phyloP scores from a whole-genome alignment of 805 yeast species.

The Candida oleophila region DNA sequence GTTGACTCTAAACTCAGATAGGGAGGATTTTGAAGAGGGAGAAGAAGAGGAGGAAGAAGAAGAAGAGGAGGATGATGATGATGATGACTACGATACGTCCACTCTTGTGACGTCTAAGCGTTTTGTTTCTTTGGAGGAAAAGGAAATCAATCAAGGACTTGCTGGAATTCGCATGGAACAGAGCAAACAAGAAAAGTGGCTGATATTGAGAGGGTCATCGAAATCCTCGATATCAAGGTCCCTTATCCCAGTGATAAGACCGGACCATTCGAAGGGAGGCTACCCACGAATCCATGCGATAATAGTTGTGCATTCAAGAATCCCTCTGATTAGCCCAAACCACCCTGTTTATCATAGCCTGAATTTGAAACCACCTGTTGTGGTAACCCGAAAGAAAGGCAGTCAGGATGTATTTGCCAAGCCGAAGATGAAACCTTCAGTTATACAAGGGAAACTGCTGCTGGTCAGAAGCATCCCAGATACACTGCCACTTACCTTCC shows the following conservation, averaged over 20 bases:
- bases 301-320: constrained; percentile 12
- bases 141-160: constrained; percentile 1
- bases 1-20: not conserved
- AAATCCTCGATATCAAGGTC: not conserved
- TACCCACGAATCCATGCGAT: constrained; percentile 20
- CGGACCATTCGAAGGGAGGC: not conserved
- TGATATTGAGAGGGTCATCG: constrained; percentile 1
- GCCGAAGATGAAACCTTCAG: constrained; percentile 6
- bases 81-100: constrained; percentile 8
- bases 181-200: constrained; percentile 3
- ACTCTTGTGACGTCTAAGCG: constrained; percentile 2
- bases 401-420: constrained; percentile 4
- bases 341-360: constrained; percentile 27
- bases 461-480: not conserved
- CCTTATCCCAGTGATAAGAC: not conserved
- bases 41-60: not conserved
- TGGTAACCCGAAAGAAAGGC: constrained; percentile 7
- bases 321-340: constrained; percentile 28
- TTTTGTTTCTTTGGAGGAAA: constrained; percentile 1
- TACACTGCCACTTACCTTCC: not conserved
- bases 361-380: constrained; percentile 9
- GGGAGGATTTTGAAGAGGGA: not conserved
- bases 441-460: not conserved
- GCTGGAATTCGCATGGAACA: not conserved
- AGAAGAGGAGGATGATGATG: constrained; percentile 1